Evolutionary conservation across 768 basidiomycete genomes (phyloP).

Genomic region (Agrocybe chaxingu): DNA sequence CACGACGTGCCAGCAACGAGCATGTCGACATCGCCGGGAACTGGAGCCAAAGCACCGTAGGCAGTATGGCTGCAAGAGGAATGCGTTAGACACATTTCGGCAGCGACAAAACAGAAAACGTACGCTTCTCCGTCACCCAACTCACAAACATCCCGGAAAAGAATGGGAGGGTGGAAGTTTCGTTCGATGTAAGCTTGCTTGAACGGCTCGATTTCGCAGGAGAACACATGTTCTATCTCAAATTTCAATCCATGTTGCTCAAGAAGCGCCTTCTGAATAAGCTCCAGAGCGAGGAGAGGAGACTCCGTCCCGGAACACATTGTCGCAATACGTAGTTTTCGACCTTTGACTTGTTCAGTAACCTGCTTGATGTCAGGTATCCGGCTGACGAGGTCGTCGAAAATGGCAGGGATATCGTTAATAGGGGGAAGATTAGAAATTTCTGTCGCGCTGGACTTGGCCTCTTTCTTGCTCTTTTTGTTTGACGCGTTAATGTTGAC

Average conservation of each 20-base stretch:
- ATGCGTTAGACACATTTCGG: constrained; percentile 1
- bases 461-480: constrained; percentile 25
- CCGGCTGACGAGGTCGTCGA: constrained; percentile 67
- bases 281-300: constrained; percentile 83
- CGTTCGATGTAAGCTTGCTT: constrained; percentile 97
- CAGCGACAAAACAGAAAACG: constrained; percentile 23
- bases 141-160: constrained; percentile 94
- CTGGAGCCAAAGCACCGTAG: constrained; percentile 80
- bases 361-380: constrained; percentile 66
- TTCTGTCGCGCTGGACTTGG: constrained; percentile 46
- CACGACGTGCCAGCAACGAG: constrained; percentile 94
- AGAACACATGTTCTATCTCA: constrained; percentile 89
- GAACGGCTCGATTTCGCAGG: constrained; percentile 96
- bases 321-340: constrained; percentile 89
- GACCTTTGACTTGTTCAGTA: constrained; percentile 64
- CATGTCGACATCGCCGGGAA: constrained; percentile 89
- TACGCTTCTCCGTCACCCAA: constrained; percentile 77
- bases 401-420: constrained; percentile 66
- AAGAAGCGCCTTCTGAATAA: constrained; percentile 75
- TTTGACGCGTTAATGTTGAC: constrained; percentile 31
- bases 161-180: constrained; percentile 88
- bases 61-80: constrained; percentile 70
- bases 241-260: constrained; percentile 64
- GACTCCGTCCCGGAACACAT: constrained; percentile 99
- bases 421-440: constrained; percentile 76